phyloP scores from a whole-genome alignment of 1,139 yeast genomes.

The Pichia sp. region DNA sequence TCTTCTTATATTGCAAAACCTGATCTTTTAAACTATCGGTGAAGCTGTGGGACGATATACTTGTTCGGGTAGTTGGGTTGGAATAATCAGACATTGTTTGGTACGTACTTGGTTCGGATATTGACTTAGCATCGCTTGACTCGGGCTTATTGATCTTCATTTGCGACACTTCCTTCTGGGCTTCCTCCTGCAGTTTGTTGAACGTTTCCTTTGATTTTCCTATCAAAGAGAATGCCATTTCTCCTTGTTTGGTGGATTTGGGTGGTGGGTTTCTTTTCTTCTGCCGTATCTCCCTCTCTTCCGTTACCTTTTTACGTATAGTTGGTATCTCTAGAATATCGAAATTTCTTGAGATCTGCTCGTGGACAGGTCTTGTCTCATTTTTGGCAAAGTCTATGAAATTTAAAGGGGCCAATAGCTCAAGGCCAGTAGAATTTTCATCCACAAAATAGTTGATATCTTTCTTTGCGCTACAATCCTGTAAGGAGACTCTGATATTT shows the following conservation, averaged over 20 bases:
- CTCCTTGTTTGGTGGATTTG: slow-evolving; percentile 21
- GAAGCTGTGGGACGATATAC: slow-evolving; percentile 16
- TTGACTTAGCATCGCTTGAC: slow-evolving; percentile 11
- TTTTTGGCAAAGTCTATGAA: slow-evolving; percentile 48
- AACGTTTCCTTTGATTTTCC: slow-evolving; percentile 29
- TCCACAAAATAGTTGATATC: slow-evolving; percentile 58
- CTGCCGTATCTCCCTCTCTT: background rate
- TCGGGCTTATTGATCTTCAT: slow-evolving; percentile 4
- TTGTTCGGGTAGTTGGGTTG: slow-evolving; percentile 41
- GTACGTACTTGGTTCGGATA: slow-evolving; percentile 28
- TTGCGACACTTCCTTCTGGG: slow-evolving; percentile 24
- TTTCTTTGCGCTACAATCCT: slow-evolving; percentile 57
- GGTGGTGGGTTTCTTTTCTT: slow-evolving; percentile 34
- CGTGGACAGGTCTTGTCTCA: slow-evolving; percentile 15
- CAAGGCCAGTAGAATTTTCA: slow-evolving; percentile 62
- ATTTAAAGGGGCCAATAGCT: slow-evolving; percentile 53
- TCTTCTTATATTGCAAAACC: background rate
- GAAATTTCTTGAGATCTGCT: slow-evolving; percentile 21
- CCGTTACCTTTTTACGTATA: background rate
- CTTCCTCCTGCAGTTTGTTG: slow-evolving; percentile 27
- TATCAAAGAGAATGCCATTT: slow-evolving; percentile 23
- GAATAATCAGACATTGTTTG: slow-evolving; percentile 38
- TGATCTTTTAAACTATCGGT: slow-evolving; percentile 11
- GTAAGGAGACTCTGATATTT: slow-evolving; percentile 60
- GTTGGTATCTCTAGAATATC: slow-evolving; percentile 15